A percentile compares a stretch with the other conserved stretches of the same genome.
Evolutionary conservation across 2,329 filamentous ascomycete genomes (phyloP).

Genomic region (Diplodia corticola): DNA sequence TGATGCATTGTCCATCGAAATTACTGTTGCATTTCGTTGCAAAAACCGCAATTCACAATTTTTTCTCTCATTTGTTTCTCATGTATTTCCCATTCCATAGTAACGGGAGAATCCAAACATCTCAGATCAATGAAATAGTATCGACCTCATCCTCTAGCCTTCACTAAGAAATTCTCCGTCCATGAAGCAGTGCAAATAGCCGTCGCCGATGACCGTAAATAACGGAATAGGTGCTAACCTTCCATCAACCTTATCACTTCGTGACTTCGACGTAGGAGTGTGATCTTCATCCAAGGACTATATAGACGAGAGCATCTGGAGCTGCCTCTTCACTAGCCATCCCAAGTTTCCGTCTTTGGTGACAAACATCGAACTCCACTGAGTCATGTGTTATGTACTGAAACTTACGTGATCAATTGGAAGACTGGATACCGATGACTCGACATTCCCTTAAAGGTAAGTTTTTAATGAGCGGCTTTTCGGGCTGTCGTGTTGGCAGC

Average conservation of each 20-base stretch:
- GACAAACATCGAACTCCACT: background rate
- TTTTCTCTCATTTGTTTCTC: no score
- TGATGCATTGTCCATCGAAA: no score
- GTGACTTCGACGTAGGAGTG: background rate
- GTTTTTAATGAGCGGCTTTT: no score
- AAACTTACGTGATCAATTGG: no score
- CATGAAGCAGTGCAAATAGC: background rate
- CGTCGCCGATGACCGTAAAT: background rate
- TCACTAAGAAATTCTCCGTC: background rate
- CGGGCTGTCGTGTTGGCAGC: no score
- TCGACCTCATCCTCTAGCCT: background rate
- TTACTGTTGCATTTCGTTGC: no score
- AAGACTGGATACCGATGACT: no score
- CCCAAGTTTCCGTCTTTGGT: background rate
- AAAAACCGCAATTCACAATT: no score
- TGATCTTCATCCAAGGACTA: background rate
- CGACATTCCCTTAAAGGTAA: no score
- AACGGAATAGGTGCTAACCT: background rate
- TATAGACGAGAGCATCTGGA: background rate
- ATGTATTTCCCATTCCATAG: no score
- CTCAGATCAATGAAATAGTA: background rate
- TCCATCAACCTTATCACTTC: background rate
- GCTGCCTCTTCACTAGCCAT: background rate
- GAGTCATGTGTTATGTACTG: no score
- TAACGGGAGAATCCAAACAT: background rate